Evolutionary conservation across 371 early-diverging fungal species (phyloP).

Genomic region (Mucor indicus): DNA sequence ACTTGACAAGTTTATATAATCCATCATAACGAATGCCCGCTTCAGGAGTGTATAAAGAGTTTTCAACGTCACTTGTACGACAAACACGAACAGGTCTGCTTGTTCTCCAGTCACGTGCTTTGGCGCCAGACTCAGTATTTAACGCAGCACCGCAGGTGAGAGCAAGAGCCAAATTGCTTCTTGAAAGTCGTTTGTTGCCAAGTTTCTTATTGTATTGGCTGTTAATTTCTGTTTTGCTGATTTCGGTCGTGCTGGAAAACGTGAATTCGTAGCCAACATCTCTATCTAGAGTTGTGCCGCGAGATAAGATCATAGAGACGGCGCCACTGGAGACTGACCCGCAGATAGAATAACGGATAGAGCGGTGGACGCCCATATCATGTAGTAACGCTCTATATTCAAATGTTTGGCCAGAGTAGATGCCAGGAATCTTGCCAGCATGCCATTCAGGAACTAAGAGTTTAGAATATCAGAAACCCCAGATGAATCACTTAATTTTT

Average conservation of each 20-base stretch:
- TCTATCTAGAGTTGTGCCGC: conserved; percentile 51
- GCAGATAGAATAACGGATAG: conserved; percentile 49
- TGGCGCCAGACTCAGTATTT: conserved; percentile 32
- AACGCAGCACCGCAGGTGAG: conserved; percentile 52
- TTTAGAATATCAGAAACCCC: no score
- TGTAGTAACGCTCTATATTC: conserved; percentile 31
- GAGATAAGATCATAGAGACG: conserved; percentile 52
- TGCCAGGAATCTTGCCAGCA: conserved; percentile 59
- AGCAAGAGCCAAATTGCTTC: conserved; percentile 55
- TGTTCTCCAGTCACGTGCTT: conserved; percentile 53
- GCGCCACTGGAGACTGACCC: conserved; percentile 45
- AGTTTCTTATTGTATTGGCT: not conserved
- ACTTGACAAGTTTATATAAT: conserved; percentile 60
- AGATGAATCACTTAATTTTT: no score
- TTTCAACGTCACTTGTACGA: conserved; percentile 32
- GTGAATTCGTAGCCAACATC: conserved; percentile 58
- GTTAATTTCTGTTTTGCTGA: conserved; percentile 26
- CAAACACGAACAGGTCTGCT: conserved; percentile 59
- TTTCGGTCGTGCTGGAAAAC: conserved; percentile 59
- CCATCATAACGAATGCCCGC: conserved; percentile 67
- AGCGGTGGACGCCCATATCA: conserved; percentile 57
- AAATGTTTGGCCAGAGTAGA: conserved; percentile 60
- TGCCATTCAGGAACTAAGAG: conserved; percentile 25
- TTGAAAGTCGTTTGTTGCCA: conserved; percentile 41
- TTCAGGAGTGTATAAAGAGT: conserved; percentile 41